Conservation (phyloP, 148 eudicot species). For the Mesembryanthemum crystallinum region DNA sequence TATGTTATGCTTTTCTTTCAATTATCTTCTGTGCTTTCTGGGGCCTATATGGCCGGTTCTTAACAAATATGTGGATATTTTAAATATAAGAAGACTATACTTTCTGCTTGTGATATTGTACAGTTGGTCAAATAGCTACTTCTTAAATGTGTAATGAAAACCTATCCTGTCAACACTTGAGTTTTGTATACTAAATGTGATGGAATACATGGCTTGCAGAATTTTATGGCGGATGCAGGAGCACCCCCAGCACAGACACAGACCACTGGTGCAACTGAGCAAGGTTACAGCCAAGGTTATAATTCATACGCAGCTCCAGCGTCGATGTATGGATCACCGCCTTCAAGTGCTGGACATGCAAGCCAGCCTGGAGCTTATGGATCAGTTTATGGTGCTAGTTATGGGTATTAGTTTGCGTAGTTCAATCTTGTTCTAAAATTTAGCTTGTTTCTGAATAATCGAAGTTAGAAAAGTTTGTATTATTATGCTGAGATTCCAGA, state of each 20-base stretch:
- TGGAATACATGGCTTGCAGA: conserved; percentile 41
- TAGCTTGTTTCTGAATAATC: conserved; percentile 12
- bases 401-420: conserved; percentile 46
- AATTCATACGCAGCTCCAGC: conserved; percentile 54
- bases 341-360: conserved; percentile 47
- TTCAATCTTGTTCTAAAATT: background rate
- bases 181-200: background rate
- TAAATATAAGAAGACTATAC: background rate
- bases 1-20: too few relatives aligned
- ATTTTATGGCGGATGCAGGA: conserved; percentile 83
- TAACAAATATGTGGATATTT: too few relatives aligned
- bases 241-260: conserved; percentile 46
- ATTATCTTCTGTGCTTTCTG: too few relatives aligned
- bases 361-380: conserved; percentile 70
- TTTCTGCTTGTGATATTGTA: background rate
- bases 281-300: conserved; percentile 53
- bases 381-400: conserved; percentile 53
- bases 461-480: conserved; percentile 5
- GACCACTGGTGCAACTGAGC: conserved; percentile 49
- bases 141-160: too few relatives aligned
- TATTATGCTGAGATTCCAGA: background rate
- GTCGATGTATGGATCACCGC: conserved; percentile 41
- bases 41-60: too few relatives aligned
- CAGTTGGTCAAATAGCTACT: too few relatives aligned
- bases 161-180: background rate